Evolutionary conservation across 495 filamentous ascomycete species (phyloP).

Genomic region (Xylaria curta): DNA sequence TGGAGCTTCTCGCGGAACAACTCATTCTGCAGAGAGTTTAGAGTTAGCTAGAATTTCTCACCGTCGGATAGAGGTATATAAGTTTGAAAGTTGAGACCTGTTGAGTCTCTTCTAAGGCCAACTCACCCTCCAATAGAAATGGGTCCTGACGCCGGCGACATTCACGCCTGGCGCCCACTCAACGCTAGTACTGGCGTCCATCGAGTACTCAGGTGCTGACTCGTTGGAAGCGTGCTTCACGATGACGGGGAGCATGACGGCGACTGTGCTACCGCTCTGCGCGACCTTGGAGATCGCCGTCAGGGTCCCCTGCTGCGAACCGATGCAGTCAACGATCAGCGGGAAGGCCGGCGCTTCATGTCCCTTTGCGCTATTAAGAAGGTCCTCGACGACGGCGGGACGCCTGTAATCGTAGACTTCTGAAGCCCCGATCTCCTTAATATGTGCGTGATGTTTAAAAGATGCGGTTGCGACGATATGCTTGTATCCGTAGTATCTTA

Average conservation of each 20-base stretch:
- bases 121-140: slow-evolving; percentile 54
- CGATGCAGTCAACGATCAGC: slow-evolving; percentile 61
- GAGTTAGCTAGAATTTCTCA: not conserved
- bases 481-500: slow-evolving; percentile 56
- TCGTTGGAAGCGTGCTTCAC: slow-evolving; percentile 48
- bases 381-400: slow-evolving; percentile 43
- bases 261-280: slow-evolving; percentile 51
- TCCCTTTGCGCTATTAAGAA: slow-evolving; percentile 34
- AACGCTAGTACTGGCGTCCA: slow-evolving; percentile 46
- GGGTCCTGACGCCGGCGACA: slow-evolving; percentile 56
- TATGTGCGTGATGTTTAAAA: slow-evolving; percentile 46
- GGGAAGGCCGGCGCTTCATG: slow-evolving; percentile 39
- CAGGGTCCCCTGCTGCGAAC: slow-evolving; percentile 49
- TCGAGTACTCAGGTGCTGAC: slow-evolving; percentile 49
- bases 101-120: not conserved
- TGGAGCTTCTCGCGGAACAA: slow-evolving; percentile 56
- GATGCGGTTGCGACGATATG: slow-evolving; percentile 57
- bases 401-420: slow-evolving; percentile 56
- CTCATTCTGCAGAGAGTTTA: slow-evolving; percentile 46
- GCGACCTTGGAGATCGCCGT: slow-evolving; percentile 52
- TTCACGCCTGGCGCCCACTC: slow-evolving; percentile 56
- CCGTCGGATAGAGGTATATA: not conserved
- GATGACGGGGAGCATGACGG: slow-evolving; percentile 60
- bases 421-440: slow-evolving; percentile 51
- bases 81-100: not conserved